Conservation (phyloP, 2,329 filamentous ascomycete genomes). For the Colletotrichum tropicale region DNA sequence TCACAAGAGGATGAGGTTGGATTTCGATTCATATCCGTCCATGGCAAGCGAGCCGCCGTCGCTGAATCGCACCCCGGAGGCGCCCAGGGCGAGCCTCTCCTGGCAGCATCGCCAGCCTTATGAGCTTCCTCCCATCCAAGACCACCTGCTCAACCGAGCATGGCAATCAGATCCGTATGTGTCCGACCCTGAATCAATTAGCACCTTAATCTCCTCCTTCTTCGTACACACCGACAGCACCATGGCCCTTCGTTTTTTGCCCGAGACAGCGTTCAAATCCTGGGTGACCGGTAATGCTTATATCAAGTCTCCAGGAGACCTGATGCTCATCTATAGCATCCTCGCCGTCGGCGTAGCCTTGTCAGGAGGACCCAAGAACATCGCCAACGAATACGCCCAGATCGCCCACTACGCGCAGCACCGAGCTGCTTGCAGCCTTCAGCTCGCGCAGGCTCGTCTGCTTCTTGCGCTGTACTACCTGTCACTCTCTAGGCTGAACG, state of each 20-base stretch:
- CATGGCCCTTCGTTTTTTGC: constrained; percentile 46
- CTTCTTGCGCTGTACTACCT: constrained; percentile 71
- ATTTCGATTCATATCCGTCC: constrained; percentile 50
- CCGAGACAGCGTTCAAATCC: constrained; percentile 41
- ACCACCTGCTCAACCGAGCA: constrained; percentile 51
- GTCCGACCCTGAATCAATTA: constrained; percentile 44
- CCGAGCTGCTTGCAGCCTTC: constrained; percentile 44
- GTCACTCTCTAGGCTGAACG: constrained; percentile 60
- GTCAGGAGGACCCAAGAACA: constrained; percentile 39
- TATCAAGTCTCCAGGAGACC: constrained; percentile 44
- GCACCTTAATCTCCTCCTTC: constrained; percentile 43
- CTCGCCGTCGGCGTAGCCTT: constrained; percentile 43
- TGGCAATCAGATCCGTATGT: constrained; percentile 58
- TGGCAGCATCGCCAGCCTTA: constrained; percentile 39
- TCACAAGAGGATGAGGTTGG: constrained; percentile 54
- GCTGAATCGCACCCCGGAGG: constrained; percentile 37
- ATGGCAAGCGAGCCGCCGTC: constrained; percentile 33
- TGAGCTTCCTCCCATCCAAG: constrained; percentile 53
- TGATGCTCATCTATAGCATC: constrained; percentile 51
- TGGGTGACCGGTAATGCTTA: constrained; percentile 39
- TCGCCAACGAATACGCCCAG: constrained; percentile 45
- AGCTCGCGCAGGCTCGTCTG: constrained; percentile 71
- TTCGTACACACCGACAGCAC: constrained; percentile 46
- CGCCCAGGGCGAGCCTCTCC: constrained; percentile 36
- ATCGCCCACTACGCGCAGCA: constrained; percentile 62